These are phyloP conservation scores for Glycine soja DNA, from an alignment of 306 rosid species.

Conservation along the genomic window DNA sequence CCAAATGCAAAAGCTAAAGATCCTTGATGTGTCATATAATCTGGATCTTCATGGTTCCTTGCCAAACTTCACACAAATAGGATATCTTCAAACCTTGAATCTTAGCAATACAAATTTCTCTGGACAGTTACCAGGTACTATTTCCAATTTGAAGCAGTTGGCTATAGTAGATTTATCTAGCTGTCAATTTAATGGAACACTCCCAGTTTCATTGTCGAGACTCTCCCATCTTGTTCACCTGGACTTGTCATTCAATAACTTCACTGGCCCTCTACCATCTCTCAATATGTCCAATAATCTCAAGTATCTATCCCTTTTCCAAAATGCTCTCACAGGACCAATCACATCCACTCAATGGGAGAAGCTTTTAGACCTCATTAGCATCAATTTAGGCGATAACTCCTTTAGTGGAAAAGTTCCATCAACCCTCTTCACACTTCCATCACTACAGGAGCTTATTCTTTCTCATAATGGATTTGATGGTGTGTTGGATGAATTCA, in stretches of 20 bases:
- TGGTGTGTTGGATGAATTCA: neutral
- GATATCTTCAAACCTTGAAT: conserved; percentile 30
- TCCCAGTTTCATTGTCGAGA: conserved; percentile 26
- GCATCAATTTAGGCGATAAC: neutral
- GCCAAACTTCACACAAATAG: conserved; percentile 39
- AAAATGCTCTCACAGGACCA: neutral
- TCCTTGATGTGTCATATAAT: conserved; percentile 41
- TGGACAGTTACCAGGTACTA: conserved; percentile 33
- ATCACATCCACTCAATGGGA: conserved; percentile 22
- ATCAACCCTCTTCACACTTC: neutral
- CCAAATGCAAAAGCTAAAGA: conserved; percentile 26
- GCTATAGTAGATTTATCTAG: conserved; percentile 28
- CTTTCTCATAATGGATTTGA: conserved; percentile 30
- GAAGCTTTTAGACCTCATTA: neutral
- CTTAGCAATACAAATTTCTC: conserved; percentile 38
- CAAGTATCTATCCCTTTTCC: neutral
- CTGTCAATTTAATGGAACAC: conserved; percentile 32
- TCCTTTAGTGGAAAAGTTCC: conserved; percentile 22
- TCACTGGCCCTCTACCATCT: conserved; percentile 43
- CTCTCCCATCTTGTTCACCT: conserved; percentile 32
- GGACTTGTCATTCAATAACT: conserved; percentile 39
- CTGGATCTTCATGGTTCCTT: conserved; percentile 33
- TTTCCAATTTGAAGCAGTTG: conserved; percentile 32
- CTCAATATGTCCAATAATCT: conserved; percentile 24
- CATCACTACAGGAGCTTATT: conserved; percentile 3